Evolutionary conservation across 108 stramenopile species (phyloP).

Genomic region (Pseudonitzschia multistriata): DNA sequence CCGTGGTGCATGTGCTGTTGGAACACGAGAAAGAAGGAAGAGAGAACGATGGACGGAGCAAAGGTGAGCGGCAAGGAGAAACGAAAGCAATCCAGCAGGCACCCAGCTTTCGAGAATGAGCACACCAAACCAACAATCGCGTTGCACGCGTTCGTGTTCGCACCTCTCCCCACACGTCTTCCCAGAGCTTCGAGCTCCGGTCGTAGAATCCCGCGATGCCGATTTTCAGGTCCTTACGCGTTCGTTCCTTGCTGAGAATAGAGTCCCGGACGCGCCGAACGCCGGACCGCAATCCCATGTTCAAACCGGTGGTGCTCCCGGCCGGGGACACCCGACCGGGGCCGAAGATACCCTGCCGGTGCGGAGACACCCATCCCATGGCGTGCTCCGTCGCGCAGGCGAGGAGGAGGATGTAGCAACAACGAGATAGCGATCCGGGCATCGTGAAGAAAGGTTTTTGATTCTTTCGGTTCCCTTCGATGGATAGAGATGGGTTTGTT

Average conservation of each 20-base stretch:
- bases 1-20: slow-evolving; percentile 87
- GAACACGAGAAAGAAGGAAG: neutral
- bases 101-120: neutral
- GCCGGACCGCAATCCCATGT: slow-evolving; percentile 12
- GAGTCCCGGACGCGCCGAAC: slow-evolving; percentile 58
- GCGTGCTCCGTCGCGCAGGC: neutral
- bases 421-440: neutral
- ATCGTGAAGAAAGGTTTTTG: neutral
- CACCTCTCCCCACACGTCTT: slow-evolving; percentile 93
- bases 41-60: neutral
- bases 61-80: neutral
- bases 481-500: too few relatives aligned
- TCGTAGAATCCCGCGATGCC: slow-evolving; percentile 97
- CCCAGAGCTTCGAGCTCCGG: slow-evolving; percentile 88
- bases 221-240: slow-evolving; percentile 84
- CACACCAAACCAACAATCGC: slow-evolving; percentile 6
- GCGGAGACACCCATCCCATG: slow-evolving; percentile 11
- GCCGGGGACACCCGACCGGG: neutral
- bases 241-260: slow-evolving; percentile 61
- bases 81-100: neutral
- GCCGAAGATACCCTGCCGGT: neutral
- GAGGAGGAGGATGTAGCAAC: neutral
- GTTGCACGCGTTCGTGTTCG: too few relatives aligned
- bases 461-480: neutral
- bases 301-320: slow-evolving; percentile 4